Base-by-base conservation (phyloP, 495 filamentous ascomycete species). In the Cladorrhinum samala region DNA sequence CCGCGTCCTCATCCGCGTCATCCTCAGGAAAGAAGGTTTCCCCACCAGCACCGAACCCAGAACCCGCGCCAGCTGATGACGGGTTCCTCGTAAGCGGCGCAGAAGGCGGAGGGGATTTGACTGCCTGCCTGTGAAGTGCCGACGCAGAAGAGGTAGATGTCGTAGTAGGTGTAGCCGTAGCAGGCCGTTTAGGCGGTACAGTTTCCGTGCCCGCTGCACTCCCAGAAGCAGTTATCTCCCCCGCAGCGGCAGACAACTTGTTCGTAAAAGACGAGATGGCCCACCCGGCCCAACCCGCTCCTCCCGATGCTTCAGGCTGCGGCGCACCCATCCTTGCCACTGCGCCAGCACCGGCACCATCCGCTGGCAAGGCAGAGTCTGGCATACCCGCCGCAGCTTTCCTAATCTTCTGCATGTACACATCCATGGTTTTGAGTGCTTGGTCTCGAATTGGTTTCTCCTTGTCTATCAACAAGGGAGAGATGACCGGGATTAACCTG, bases 251-350 rank as follows among this genome's bases (percentile, higher is more conserved):
- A 11, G 87, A 81, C 23, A 98, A 64, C 61, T 94, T 96, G 68
- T 96, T 96, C 3, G 93, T 96, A 68, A 98, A 96, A n/a, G 89
- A 95, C 2, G 93, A 96, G 42, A 98, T 95, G 0, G 93, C 93
- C 93, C 93, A 98, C 39, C 94, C 93, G 4, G 92, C 83, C 94
- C 92, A 96, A 2, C 58, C 50, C 3, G 65, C 52, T 11, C 62
- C 20, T 2, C 83, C 80, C 13, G 83, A 82, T 9, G 70, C 71
- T 33, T 68, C 68, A 1, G 77, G 65, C 50, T 86, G 84, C 4
- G 82, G 78, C 1, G 88, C 93, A 52, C 84, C 85, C 73, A 94
- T 91, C 18, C 88, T 81, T 3, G 87, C 83, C 2, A 59, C 70
- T 25, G n/a, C n/a, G n/a, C 72, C 70, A 47, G 68, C 69, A 3